Evolutionary conservation across 306 rosid species (phyloP).

Genomic region (Acacia crassicarpa): DNA sequence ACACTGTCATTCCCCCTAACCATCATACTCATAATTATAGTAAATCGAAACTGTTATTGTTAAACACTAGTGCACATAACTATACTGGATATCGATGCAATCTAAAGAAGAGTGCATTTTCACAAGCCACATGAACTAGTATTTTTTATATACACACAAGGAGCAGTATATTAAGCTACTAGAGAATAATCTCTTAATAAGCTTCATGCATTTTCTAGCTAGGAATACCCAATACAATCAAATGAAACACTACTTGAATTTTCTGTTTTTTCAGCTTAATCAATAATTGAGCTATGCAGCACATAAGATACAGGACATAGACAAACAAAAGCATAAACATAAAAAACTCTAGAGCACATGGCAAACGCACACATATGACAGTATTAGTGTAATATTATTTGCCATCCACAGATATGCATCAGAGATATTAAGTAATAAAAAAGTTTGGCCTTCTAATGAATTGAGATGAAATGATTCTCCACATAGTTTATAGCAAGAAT

Average conservation of each 20-base stretch:
- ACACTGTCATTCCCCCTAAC: background rate
- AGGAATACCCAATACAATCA: background rate
- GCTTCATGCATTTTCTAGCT: background rate
- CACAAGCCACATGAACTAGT: background rate
- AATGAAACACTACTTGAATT: background rate
- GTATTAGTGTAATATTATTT: background rate
- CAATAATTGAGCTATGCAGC: background rate
- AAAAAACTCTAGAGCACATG: background rate
- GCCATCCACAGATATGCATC: background rate
- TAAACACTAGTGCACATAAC: background rate
- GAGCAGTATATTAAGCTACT: too few species aligned
- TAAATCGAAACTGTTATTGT: background rate
- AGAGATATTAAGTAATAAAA: background rate
- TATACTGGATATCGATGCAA: background rate
- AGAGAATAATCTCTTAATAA: background rate
- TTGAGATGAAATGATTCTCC: background rate
- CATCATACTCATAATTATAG: background rate
- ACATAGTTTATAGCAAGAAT: background rate
- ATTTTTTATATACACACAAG: too few species aligned
- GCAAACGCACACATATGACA: background rate
- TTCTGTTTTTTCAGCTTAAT: background rate
- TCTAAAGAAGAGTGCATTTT: background rate
- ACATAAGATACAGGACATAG: background rate
- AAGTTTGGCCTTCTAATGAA: background rate
- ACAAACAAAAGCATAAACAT: background rate